These are phyloP conservation scores for Actinomortierella wolfii DNA, from an alignment of 371 early-diverging fungal species.

Conservation along the genomic window DNA sequence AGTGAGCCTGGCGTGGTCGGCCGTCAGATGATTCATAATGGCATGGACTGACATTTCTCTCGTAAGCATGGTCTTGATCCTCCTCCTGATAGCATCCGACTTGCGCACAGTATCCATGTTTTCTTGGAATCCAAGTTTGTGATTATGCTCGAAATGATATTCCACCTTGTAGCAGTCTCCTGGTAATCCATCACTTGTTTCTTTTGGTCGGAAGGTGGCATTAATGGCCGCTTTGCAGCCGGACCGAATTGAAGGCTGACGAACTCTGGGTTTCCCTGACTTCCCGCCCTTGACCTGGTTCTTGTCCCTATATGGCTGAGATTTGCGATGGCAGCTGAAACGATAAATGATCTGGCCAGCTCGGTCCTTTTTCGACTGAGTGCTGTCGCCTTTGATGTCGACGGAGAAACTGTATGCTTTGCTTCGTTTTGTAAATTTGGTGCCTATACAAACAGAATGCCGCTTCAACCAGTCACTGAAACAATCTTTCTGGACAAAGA, in stretches of 20 bases:
- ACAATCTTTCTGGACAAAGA: slow-evolving; percentile 2
- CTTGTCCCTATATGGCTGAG: background rate
- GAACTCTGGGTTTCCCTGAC: slow-evolving; percentile 3
- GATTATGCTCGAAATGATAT: slow-evolving; percentile 8
- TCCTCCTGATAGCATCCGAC: slow-evolving; percentile 9
- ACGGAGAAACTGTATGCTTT: background rate
- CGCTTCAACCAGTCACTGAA: slow-evolving; percentile 10
- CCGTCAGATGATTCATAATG: slow-evolving; percentile 10
- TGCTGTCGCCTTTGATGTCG: background rate
- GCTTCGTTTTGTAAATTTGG: slow-evolving; percentile 2
- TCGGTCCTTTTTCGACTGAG: background rate
- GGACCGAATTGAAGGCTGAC: background rate
- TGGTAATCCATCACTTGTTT: background rate
- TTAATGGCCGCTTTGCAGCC: slow-evolving; percentile 7
- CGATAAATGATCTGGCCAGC: slow-evolving; percentile 5
- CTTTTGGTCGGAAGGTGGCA: slow-evolving; percentile 4
- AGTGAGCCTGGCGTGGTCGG: slow-evolving; percentile 17
- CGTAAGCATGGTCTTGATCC: slow-evolving; percentile 13
- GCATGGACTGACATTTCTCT: slow-evolving; percentile 4
- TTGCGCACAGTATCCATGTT: slow-evolving; percentile 4
- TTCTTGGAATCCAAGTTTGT: slow-evolving; percentile 1
- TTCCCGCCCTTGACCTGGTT: slow-evolving; percentile 6
- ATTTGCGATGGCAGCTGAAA: slow-evolving; percentile 8
- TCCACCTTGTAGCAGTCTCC: slow-evolving; percentile 10
- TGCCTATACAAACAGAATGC: slow-evolving; percentile 9